Evolutionary conservation across 805 yeast species (phyloP), one percentile per base, ranked within the genome.

Genomic region (Tetrapisispora nanseiensis): DNA sequence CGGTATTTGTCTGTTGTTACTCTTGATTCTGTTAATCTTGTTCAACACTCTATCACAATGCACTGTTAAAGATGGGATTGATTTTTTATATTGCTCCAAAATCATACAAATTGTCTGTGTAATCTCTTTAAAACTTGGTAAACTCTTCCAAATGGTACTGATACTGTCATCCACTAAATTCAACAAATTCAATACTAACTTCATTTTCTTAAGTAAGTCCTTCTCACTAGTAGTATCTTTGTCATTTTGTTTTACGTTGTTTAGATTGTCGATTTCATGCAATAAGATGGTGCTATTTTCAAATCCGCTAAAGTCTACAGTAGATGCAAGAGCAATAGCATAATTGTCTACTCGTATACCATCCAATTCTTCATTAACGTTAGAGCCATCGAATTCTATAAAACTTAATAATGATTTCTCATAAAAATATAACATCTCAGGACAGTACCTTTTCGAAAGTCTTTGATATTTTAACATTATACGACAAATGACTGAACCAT

Each of bases 361-460:
- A 9, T 23, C 23, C 12, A 35, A 11, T 7, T 23, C 29, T 6
- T 23, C 19, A 18, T 35, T 11, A 7, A 16, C 3, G 13, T 15
- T 30, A 19, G 20, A 18, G 16, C 22, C 22, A 6, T 41, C 24
- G 9, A 46, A 45, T 16, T 33, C 32, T 42, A 72, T 51, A 28
- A 77, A 63, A 6, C 68, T 49, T 12, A 70, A 49, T 12, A 80
- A 53, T 0, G 77, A 64, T 49, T 72, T 72, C 50, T 77, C 79
- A 35, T 79, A 59, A 49, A 80, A 82, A 38, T 63, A 71, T 6
- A 71, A 61, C 10, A 82, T 72, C 62, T 92, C 98, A 0, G 99
- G 98, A 37, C 82, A 67, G 51, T 69, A 79, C 53, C 98, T 71
- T 61, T 86, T 82, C 24, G 96, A 76, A 22, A 83, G 56, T 45